Evolutionary conservation across 495 filamentous ascomycete genomes (phyloP).

Genomic region (Friedmanniomyces simplex): DNA sequence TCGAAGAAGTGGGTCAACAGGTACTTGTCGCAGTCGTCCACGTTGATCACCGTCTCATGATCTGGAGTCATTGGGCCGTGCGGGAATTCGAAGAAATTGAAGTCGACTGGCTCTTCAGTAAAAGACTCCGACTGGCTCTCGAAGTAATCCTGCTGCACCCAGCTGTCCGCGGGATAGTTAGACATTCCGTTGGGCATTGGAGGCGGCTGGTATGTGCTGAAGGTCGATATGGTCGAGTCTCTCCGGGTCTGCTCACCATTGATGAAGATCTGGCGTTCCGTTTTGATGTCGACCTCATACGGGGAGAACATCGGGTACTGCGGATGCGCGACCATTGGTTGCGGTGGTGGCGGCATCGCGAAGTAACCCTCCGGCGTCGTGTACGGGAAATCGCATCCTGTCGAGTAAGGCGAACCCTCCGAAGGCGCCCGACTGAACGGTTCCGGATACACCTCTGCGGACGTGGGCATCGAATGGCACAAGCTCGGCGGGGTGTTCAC

Average conservation of each 20-base stretch:
- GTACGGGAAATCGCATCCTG: conserved; percentile 66
- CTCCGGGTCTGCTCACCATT: conserved; percentile 75
- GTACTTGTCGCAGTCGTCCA: conserved; percentile 79
- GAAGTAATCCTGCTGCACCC: conserved; percentile 65
- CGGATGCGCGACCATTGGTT: conserved; percentile 27
- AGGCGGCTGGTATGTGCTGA: conserved; percentile 74
- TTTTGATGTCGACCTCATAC: conserved; percentile 93
- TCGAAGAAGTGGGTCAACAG: conserved; percentile 88
- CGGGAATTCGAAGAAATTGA: conserved; percentile 67
- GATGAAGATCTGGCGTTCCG: conserved; percentile 87
- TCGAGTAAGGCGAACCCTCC: conserved; percentile 63
- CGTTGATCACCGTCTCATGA: conserved; percentile 61
- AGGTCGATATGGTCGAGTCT: conserved; percentile 77
- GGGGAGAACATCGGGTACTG: conserved; percentile 50
- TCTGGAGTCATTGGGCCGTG: conserved; percentile 45
- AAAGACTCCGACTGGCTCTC: conserved; percentile 50
- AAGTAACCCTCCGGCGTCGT: conserved; percentile 34
- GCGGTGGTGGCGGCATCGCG: conserved; percentile 31
- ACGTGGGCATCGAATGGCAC: conserved; percentile 71
- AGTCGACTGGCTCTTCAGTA: conserved; percentile 55
- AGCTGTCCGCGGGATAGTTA: conserved; percentile 56
- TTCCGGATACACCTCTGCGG: conserved; percentile 61
- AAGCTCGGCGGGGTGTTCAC: conserved; percentile 63
- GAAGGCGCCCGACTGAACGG: conserved; percentile 61
- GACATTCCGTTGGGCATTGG: conserved; percentile 53